Percentiles rank a stretch among this genome's conserved stretches.
Evolutionary conservation across 306 rosid species (phyloP).

Genomic region (Fagus crenata): DNA sequence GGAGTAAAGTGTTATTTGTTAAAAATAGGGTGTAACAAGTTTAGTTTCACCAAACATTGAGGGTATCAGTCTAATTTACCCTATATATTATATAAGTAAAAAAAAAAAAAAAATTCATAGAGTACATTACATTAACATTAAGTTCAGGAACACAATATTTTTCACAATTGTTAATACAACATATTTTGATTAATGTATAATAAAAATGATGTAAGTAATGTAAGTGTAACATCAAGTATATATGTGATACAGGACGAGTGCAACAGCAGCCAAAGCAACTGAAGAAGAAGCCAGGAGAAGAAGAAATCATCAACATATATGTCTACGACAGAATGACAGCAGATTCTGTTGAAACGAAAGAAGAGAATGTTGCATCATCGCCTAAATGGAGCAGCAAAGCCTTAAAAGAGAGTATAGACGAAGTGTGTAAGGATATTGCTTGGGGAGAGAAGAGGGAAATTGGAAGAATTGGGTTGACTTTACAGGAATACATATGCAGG

Average conservation of each 20-base stretch:
- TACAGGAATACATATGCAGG: conserved; percentile 73
- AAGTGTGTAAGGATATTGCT: conserved; percentile 64
- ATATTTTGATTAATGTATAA: too few relatives aligned
- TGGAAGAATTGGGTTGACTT: conserved; percentile 77
- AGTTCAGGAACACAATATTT: too few relatives aligned
- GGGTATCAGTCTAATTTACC: too few relatives aligned
- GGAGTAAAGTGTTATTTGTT: too few relatives aligned
- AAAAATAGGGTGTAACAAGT: too few relatives aligned
- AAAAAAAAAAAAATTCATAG: too few relatives aligned
- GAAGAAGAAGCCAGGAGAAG: conserved; percentile 53
- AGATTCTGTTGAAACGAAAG: conserved; percentile 34
- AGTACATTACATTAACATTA: too few relatives aligned
- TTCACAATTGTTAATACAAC: too few relatives aligned
- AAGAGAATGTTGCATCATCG: conserved; percentile 19
- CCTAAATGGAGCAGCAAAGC: conserved; percentile 46
- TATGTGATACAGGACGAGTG: conserved; percentile 24
- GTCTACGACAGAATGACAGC: conserved; percentile 38
- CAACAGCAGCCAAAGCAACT: conserved; percentile 36
- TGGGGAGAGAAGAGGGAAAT: conserved; percentile 76
- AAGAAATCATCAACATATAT: conserved; percentile 39
- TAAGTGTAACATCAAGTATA: background rate
- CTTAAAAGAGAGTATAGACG: conserved; percentile 59
- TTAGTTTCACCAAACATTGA: too few relatives aligned
- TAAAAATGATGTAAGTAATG: too few relatives aligned
- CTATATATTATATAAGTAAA: too few relatives aligned